Conservation (phyloP, 257 asterid genomes). For the Paraleonurus japonicus region DNA sequence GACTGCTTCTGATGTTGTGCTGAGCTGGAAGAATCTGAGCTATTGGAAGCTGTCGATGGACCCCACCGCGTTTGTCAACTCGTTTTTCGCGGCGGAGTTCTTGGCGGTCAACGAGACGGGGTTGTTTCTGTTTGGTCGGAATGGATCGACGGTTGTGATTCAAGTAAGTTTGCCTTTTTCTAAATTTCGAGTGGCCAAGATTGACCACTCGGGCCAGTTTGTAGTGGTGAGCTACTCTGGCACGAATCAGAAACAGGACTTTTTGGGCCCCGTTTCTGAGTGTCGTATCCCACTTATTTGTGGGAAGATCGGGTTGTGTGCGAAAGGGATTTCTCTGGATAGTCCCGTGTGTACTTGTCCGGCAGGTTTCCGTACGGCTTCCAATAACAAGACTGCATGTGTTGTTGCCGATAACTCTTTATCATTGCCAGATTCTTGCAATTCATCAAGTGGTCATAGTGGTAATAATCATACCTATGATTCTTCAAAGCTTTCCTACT, state of each 20-base stretch:
- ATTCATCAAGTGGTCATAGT: constrained; percentile 23
- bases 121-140: constrained; percentile 44
- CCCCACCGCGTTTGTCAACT: constrained; percentile 31
- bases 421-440: constrained; percentile 53
- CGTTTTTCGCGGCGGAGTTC: constrained; percentile 34
- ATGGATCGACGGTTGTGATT: constrained; percentile 45
- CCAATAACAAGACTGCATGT: constrained; percentile 37
- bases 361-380: constrained; percentile 31
- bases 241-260: constrained; percentile 29
- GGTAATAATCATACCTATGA: constrained; percentile 4
- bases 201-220: constrained; percentile 60
- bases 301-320: constrained; percentile 56
- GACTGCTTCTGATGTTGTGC: constrained; percentile 42
- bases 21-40: constrained; percentile 43
- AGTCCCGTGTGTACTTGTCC: constrained; percentile 60
- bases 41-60: constrained; percentile 75
- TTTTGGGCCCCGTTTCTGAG: constrained; percentile 42
- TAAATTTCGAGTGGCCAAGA: constrained; percentile 41
- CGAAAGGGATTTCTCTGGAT: constrained; percentile 27
- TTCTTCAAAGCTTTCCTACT: constrained; percentile 39
- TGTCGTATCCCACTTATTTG: constrained; percentile 53
- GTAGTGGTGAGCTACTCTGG: constrained; percentile 43
- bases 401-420: constrained; percentile 42
- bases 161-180: constrained; percentile 39
- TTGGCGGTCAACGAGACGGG: constrained; percentile 51